Base-by-base conservation (phyloP, 305 asterid genomes). In the Lippia alba region DNA sequence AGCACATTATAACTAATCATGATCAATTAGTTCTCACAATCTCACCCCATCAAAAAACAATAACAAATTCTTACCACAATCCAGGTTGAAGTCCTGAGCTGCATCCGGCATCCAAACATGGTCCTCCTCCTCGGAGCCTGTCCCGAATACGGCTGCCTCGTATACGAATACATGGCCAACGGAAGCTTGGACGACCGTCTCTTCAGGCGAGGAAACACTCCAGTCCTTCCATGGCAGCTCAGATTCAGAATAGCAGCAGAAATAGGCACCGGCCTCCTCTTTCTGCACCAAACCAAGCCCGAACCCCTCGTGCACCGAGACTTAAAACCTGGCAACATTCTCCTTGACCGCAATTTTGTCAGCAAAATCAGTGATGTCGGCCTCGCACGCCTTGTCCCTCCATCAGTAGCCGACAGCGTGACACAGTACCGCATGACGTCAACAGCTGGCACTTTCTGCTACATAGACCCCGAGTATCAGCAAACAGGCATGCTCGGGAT, bases 81-180 rank as follows among this genome's bases (percentile, higher is more conserved):
- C 63, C 81, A 90, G 96, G 88, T 91, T 73, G 96, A 91, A 77
- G 97, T 92, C 73, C 82, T 92, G 59, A 87, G 96, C 77, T 83
- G 91, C 79, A 88, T 89, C 59, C 78, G 96, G 19, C 97, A 91
- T 77, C 97, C 97, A 3, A 91, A 91, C 87, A 91, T 91, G 97
- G 97, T 91, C 68, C 94, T 91, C 68, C 96, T 89, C 63, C 92
- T 91, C 8, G 97, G 97, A 67, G 97, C 97, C 45, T 91, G 97
- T 76, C 97, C 96, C 4, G 95, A 87, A 60, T 84, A 85, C 8
- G 97, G 97, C 34, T 92, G 96, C 76, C 89, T 89, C n/a, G 92
- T 91, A 32, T 91, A 91, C 12, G 97, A 91, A 76, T 82, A 87
- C 87, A 87, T 89, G 94, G 86, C 90, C 32, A 92, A 89, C 24